These are phyloP conservation scores for Phytophthora pistaciae DNA, from an alignment of 352 stramenopile species.

Conservation along the genomic window DNA sequence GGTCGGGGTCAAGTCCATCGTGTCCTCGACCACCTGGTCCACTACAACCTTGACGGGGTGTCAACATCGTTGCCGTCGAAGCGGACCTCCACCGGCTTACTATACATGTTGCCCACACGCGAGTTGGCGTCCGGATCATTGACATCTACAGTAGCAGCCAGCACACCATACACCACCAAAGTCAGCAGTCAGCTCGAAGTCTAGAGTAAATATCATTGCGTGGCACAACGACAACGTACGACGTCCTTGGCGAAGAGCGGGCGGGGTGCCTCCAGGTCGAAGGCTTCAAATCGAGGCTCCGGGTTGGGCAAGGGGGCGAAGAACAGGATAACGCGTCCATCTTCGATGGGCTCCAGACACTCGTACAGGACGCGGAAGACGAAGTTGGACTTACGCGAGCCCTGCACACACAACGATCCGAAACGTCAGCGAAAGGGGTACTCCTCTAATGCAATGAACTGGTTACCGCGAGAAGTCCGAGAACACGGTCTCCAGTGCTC, in stretches of 20 bases:
- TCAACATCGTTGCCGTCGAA: conserved; percentile 37
- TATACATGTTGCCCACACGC: conserved; percentile 70
- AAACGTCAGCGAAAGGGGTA: neutral
- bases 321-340: conserved; percentile 74
- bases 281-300: conserved; percentile 65
- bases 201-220: neutral
- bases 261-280: conserved; percentile 58
- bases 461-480: conserved; percentile 61
- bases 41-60: conserved; percentile 59
- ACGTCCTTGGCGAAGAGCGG: conserved; percentile 79
- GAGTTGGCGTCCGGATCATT: conserved; percentile 76
- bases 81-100: conserved; percentile 51
- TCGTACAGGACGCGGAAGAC: conserved; percentile 63
- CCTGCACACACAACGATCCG: conserved; percentile 24
- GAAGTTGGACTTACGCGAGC: conserved; percentile 54
- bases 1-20: conserved; percentile 55
- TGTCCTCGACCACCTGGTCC: conserved; percentile 52
- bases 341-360: conserved; percentile 43
- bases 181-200: too few species aligned
- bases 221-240: conserved; percentile 42
- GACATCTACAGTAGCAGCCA: conserved; percentile 41
- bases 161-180: neutral
- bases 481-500: conserved; percentile 74
- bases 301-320: conserved; percentile 49
- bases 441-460: too few species aligned